Evolutionary conservation across 805 yeast species (phyloP), one percentile per base, ranked within the genome.

Genomic region (Wickerhamiella cacticola): DNA sequence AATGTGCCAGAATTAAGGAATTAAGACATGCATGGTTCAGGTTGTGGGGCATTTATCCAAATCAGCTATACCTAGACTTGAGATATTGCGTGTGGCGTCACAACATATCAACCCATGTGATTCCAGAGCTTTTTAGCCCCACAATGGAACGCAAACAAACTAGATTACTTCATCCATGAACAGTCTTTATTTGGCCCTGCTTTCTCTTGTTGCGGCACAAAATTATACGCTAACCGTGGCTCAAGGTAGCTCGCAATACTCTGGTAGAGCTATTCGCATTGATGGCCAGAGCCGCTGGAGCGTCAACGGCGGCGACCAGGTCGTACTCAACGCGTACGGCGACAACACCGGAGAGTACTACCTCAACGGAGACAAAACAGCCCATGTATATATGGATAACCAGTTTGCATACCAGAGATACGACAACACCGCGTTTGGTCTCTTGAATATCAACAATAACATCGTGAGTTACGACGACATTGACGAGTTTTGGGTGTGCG

Each of bases 161-260:
- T 15, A n/a, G 36, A 31, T 31, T 31, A 31, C 36, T 31, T 31
- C 36, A 31, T 31, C 36, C 36, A 31, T 31, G 36, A 31, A 31
- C 19, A 31, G 36, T 31, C 36, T 31, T 31, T 31, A 15, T 31
- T 31, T 31, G 36, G 36, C 36, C 21, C 19, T 31, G 19, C 19
- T 31, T 7, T 31, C 36, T 31, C 18, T 31, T 31, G 36, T 15
- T n/a, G 36, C 36, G 7, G 36, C 36, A 9, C 36, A 31, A 10
- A 31, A 31, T 19, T 31, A 31, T n/a, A 31, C 36, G 36, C 36
- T 31, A 5, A 15, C 19, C 7, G 19, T 31, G 10, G 36, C 36
- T 15, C 36, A 31, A 15, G 36, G 36, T n/a, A 31, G 16, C 19
- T 31, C 36, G 5, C 18, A 31, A n/a, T 31, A 31, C 10, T 31